Base-by-base conservation (phyloP, 1,284 basidiomycete species). In the Entoloma clypeatum region DNA sequence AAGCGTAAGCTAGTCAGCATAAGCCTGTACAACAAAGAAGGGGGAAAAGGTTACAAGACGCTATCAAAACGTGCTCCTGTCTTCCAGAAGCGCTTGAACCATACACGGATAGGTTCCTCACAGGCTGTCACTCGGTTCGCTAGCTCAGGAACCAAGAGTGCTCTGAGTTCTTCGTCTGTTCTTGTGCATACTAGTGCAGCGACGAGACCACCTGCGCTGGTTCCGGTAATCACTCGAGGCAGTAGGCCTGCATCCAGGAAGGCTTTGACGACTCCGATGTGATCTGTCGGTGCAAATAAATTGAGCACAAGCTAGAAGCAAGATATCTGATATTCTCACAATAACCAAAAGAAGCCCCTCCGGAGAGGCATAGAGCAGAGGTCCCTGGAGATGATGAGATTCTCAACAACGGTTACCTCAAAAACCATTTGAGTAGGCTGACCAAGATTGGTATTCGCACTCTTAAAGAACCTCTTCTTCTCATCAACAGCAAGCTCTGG, bases 11-110 rank as follows among this genome's bases (percentile, higher is more conserved):
- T 26, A 30, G 44, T 32, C 24, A 41, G 25, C 41, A 23, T 52
- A 32, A 38, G 17, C 25, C 24, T 28, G 39, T 22, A 29, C 27
- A 26, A 22, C 23, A 21, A 38, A 29, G 35, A 37, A 30, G 11
- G 19, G 26, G n/a, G 2, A 38, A n/a, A 17, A 25, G 13, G 53
- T 58, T 53, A 72, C 51, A 74, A 58, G 7, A 94, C 69, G 13
- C 91, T 86, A 51, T 96, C 92, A 61, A 98, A 99, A 30, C 95
- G 74, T 6, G 96, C 95, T 7, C 96, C 96, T 0, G 92, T 97
- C 51, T 70, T 72, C 75, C 80, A 81, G 40, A 91, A 83, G n/a
- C 95, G 62, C 48, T 73, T 78, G 33, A 84, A 63, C 94, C 93
- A 97, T 9, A 89, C 67, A 3, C 64, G 64, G 48, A 87, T 74